Base-by-base conservation (phyloP, 1,284 basidiomycete species). In the Afroboletus lepidellus region DNA sequence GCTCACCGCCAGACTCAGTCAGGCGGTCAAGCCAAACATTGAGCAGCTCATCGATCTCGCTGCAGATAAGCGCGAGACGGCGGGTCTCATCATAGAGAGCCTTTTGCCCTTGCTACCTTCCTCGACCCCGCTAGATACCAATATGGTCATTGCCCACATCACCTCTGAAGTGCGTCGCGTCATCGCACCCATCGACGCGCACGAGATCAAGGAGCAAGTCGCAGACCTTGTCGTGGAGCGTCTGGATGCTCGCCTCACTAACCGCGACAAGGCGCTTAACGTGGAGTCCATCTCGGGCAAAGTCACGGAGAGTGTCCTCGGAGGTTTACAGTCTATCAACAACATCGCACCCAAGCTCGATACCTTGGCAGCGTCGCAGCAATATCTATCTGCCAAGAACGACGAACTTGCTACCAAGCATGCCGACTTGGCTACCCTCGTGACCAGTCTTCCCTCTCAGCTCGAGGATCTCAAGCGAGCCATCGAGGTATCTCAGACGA, bases 1-100 rank as follows among this genome's bases (percentile, higher is more conserved):
- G 55, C 73, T 92, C 53, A 92, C 90, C 1, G 73, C 72, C 32
- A 81, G 83, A 58, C 79, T 92, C 15, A 79, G 85, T 15, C 87
- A 92, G 66, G 87, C 90, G 1, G 90, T 92, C 61, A 92, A 92
- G 63, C 90, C 90, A 8, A 87, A 92, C 60, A 91, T 92, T 21
- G 80, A 85, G 2, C 89, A 92, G 60, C 81, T 92, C 55, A 92
- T 92, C 56, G 90, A 92, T 64, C 78, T 92, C 45, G 84, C 90
- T 18, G 89, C 87, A 0, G 90, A 92, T 65, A 92, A 92, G 65
- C 79, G 86, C 32, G 90, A 92, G 69, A 92, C 90, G 7, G 90
- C 90, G 4, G 77, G 78, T 9, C 77, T 92, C 41, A 92, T 92
- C 54, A 80, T 90, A 20, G 80, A 90, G 51, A 76, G 78, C n/a